phyloP scores from a whole-genome alignment of 2,329 filamentous ascomycete genomes.

The Xylariaceae sp. region DNA sequence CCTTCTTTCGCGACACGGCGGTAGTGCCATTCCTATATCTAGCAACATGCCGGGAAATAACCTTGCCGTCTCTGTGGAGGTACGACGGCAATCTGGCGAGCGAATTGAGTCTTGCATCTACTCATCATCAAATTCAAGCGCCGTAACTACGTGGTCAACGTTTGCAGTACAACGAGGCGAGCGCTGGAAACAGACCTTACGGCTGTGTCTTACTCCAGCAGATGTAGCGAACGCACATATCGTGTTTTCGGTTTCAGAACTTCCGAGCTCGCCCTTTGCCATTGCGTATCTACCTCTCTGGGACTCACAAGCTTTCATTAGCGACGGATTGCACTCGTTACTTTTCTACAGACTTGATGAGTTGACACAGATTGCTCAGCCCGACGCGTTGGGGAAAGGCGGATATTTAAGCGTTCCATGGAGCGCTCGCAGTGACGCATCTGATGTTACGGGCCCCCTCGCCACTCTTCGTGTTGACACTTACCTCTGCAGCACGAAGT shows the following conservation, averaged over 20 bases:
- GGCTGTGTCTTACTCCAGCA: slow-evolving; percentile 72
- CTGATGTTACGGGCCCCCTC: slow-evolving; percentile 76
- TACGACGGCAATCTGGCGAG: slow-evolving; percentile 74
- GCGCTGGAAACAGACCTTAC: slow-evolving; percentile 84
- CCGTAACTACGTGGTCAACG: slow-evolving; percentile 84
- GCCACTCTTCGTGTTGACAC: slow-evolving; percentile 78
- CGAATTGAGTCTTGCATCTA: slow-evolving; percentile 86
- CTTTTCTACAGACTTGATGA: slow-evolving; percentile 91
- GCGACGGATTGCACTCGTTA: slow-evolving; percentile 78
- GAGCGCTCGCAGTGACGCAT: slow-evolving; percentile 65
- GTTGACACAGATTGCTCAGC: slow-evolving; percentile 68
- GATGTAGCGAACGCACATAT: slow-evolving; percentile 83
- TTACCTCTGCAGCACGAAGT: slow-evolving; percentile 89
- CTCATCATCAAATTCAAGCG: slow-evolving; percentile 75
- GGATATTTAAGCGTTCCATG: slow-evolving; percentile 86
- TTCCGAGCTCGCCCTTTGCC: slow-evolving; percentile 84
- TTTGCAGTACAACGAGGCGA: slow-evolving; percentile 76
- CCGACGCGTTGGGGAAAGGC: slow-evolving; percentile 66
- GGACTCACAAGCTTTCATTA: slow-evolving; percentile 85
- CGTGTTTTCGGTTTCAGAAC: slow-evolving; percentile 84
- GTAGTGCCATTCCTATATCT: slow-evolving; percentile 71
- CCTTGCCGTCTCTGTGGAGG: slow-evolving; percentile 84
- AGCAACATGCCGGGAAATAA: slow-evolving; percentile 65
- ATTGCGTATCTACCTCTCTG: slow-evolving; percentile 91
- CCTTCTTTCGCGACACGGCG: slow-evolving; percentile 61